These are phyloP conservation scores for Phytophthora niederhauseri DNA, from an alignment of 352 stramenopile genomes.

Conservation along the genomic window DNA sequence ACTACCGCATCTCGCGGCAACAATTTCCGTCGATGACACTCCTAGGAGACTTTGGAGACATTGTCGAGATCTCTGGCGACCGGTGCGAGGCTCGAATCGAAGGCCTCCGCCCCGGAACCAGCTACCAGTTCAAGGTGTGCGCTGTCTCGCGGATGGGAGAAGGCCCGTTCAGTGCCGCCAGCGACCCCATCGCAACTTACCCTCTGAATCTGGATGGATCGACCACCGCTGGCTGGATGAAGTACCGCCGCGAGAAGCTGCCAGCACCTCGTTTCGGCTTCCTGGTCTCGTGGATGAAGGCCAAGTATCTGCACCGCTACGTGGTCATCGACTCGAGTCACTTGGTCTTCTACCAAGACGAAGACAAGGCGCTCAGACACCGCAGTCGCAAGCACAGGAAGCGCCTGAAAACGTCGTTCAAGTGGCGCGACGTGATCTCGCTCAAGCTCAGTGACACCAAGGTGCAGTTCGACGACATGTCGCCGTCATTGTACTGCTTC, in stretches of 20 bases:
- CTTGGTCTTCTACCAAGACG: constrained; percentile 85
- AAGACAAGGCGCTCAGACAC: constrained; percentile 81
- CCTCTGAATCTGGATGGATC: constrained; percentile 75
- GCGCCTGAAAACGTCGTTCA: constrained; percentile 79
- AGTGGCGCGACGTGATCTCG: constrained; percentile 69
- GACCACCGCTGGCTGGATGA: constrained; percentile 88
- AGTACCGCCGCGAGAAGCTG: constrained; percentile 75
- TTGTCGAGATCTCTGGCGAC: constrained; percentile 75
- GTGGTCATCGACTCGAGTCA: constrained; percentile 74
- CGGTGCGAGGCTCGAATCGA: constrained; percentile 66
- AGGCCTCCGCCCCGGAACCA: constrained; percentile 76
- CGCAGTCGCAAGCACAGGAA: constrained; percentile 77
- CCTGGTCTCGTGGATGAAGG: constrained; percentile 69
- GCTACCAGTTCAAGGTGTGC: constrained; percentile 88
- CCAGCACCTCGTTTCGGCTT: constrained; percentile 51
- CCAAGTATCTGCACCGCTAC: constrained; percentile 84
- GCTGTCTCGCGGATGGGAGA: constrained; percentile 88
- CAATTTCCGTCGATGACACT: constrained; percentile 83
- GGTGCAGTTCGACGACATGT: constrained; percentile 87
- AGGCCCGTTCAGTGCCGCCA: constrained; percentile 78
- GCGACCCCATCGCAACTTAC: constrained; percentile 72
- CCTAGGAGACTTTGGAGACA: constrained; percentile 80
- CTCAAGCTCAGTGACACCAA: constrained; percentile 71
- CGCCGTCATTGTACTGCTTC: constrained; percentile 80
- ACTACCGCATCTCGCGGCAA: constrained; percentile 83